A percentile compares a stretch with the other conserved stretches of the same genome.
Conservation (phyloP, 176 grass and related monocot genomes). For the Aegilops tauschii region DNA sequence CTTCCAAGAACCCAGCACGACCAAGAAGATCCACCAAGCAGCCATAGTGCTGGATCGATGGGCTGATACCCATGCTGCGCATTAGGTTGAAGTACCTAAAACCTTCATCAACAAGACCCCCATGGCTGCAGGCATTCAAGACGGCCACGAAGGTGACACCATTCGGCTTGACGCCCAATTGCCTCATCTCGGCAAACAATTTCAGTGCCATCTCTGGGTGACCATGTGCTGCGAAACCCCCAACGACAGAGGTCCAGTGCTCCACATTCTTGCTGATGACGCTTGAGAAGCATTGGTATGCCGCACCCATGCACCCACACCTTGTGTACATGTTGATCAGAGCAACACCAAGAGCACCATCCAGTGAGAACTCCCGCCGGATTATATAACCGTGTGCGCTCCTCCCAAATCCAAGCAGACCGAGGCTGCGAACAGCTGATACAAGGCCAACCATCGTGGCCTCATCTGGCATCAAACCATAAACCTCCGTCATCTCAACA, state of each 20-base stretch:
- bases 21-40: conserved; percentile 61
- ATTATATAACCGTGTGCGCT: conserved; percentile 18
- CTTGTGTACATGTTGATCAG: conserved; percentile 55
- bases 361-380: conserved; percentile 28
- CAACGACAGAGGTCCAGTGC: conserved; percentile 52
- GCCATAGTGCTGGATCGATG: conserved; percentile 47
- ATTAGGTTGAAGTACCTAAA: conserved; percentile 47
- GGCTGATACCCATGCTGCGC: conserved; percentile 45
- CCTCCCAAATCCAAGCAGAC: conserved; percentile 40
- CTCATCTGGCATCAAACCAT: conserved; percentile 43
- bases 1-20: conserved; percentile 35
- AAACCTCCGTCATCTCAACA: conserved; percentile 28
- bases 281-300: conserved; percentile 41
- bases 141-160: conserved; percentile 56
- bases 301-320: conserved; percentile 40
- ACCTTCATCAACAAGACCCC: conserved; percentile 51
- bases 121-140: conserved; percentile 60
- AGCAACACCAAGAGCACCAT: conserved; percentile 38
- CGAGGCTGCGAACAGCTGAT: conserved; percentile 25
- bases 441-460: conserved; percentile 30
- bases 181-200: conserved; percentile 43
- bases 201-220: conserved; percentile 31
- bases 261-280: conserved; percentile 40
- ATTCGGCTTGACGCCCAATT: conserved; percentile 30
- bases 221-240: conserved; percentile 45